Conservation (phyloP, 2,329 filamentous ascomycete species). For the Fusarium clavum region DNA sequence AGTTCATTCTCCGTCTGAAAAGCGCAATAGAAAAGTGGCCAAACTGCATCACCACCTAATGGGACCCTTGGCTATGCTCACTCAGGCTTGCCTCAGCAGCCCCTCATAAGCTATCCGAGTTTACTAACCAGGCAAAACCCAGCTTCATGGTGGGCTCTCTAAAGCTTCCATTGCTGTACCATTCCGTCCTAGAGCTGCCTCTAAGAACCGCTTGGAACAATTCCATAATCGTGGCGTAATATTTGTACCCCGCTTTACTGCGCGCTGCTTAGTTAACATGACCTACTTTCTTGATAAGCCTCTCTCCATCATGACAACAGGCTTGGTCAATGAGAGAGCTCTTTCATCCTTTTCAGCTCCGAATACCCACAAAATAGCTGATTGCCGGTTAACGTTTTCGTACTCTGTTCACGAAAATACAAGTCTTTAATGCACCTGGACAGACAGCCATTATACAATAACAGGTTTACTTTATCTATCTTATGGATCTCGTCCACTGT, state of each 20-base stretch:
- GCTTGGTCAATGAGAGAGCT: constrained; percentile 16
- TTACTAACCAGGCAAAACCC: constrained; percentile 19
- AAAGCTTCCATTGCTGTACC: constrained; percentile 13
- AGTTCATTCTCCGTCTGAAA: constrained; percentile 12
- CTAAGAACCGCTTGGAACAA: constrained; percentile 16
- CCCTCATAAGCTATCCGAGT: constrained; percentile 27
- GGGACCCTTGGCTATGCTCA: constrained; percentile 27
- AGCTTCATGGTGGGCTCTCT: constrained; percentile 21
- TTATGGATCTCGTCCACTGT: constrained; percentile 31
- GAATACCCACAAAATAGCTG: not conserved
- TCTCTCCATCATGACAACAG: constrained; percentile 28
- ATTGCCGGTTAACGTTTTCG: not conserved
- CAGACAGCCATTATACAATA: not conserved
- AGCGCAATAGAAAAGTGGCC: constrained; percentile 19
- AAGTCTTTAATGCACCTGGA: not conserved
- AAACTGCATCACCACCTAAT: constrained; percentile 17
- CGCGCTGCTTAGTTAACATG: constrained; percentile 35
- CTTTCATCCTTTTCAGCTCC: not conserved
- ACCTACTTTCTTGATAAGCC: constrained; percentile 37
- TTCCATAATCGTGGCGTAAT: constrained; percentile 47
- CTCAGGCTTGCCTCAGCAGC: constrained; percentile 44
- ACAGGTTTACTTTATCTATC: constrained; percentile 40
- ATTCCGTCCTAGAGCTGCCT: constrained; percentile 12
- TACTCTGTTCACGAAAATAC: not conserved
- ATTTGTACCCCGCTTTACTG: constrained; percentile 40